Base-by-base conservation (phyloP, 2,329 filamentous ascomycete genomes). In the Fusarium illudens region DNA sequence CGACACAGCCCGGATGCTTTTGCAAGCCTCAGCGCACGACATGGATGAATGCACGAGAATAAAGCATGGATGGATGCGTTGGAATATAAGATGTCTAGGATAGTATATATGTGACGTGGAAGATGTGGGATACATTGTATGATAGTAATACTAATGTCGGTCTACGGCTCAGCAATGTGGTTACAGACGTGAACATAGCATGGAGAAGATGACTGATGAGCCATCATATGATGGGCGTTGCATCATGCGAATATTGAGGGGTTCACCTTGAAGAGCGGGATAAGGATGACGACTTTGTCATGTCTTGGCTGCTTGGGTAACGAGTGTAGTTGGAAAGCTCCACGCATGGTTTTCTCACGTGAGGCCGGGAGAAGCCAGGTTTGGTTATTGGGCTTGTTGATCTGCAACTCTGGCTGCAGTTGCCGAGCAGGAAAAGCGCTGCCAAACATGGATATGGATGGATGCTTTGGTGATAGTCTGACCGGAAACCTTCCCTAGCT, bases 1-100 rank as follows among this genome's bases (percentile, higher is more conserved):
- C 83, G 92, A 39, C 91, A 94, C 74, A 93, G 91, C 71, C 92
- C 92, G 4, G 92, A 94, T 78, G 92, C 92, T 13, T 94, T 94
- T 83, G 88, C 91, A 3, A 92, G 90, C 52, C 81, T 94, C 67
- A 93, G 90, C 73, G 88, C 90, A 54, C 82, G 86, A 68, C 84
- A 86, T 73, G 79, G 76, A 74, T 84, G 71, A 79, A 27, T 44
- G 39, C 39, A 44, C 39, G 39, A 44, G 15, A 17, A 44, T 22
- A 44, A 44, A 17, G 27, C 15, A 44, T 39, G 20, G 13, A 42
- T 27, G 49, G 25, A 39, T 50, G 55, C 20, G 49, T 60, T 63
- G 65, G 55, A 46, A 67, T 64, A 68, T 51, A 50, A 62, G 53
- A 60, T 65, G 50, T 51, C 46, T 60, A 65, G 68, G 70, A 70